phyloP scores from a whole-genome alignment of 1,284 basidiomycete genomes.

The Moesziomyces sp. region DNA sequence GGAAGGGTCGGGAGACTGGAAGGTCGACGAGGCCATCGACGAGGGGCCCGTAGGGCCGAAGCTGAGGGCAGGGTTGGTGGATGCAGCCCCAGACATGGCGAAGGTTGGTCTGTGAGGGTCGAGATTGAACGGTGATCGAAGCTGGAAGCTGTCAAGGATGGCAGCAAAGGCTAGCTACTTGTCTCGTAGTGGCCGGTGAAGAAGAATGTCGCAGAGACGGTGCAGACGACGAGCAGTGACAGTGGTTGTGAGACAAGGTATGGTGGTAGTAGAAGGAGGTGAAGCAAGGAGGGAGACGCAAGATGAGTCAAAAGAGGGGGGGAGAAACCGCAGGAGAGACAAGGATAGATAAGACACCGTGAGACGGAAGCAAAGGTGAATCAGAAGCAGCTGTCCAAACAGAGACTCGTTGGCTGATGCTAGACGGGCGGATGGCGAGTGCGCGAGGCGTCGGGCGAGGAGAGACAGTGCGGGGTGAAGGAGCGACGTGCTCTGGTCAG shows the following conservation, averaged over 20 bases:
- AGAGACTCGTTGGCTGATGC: conserved; percentile 8
- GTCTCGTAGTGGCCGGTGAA: not conserved
- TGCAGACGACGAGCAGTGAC: conserved; percentile 10
- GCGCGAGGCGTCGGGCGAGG: conserved; percentile 4
- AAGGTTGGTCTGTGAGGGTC: not conserved
- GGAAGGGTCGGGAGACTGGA: conserved; percentile 38
- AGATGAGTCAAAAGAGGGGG: conserved; percentile 23
- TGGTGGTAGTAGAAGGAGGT: conserved; percentile 33
- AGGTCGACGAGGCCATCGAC: conserved; percentile 20
- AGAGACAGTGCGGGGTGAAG: conserved; percentile 30
- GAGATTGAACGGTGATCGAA: not conserved
- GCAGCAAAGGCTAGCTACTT: not conserved
- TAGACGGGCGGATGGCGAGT: not conserved
- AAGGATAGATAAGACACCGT: conserved; percentile 47
- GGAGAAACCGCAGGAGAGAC: conserved; percentile 49
- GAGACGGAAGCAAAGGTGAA: conserved; percentile 29
- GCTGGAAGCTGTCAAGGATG: conserved; percentile 1
- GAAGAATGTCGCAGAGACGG: conserved; percentile 6
- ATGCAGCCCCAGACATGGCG: conserved; percentile 43
- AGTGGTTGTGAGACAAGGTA: conserved; percentile 37
- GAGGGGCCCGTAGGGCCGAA: conserved; percentile 33
- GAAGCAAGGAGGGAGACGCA: conserved; percentile 15
- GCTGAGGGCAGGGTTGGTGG: conserved; percentile 41
- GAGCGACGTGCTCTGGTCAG: conserved; percentile 23
- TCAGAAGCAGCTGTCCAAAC: conserved; percentile 20